These are phyloP conservation scores for Alternaria sp. DNA, from an alignment of 2,329 filamentous ascomycete genomes.

Conservation along the genomic window DNA sequence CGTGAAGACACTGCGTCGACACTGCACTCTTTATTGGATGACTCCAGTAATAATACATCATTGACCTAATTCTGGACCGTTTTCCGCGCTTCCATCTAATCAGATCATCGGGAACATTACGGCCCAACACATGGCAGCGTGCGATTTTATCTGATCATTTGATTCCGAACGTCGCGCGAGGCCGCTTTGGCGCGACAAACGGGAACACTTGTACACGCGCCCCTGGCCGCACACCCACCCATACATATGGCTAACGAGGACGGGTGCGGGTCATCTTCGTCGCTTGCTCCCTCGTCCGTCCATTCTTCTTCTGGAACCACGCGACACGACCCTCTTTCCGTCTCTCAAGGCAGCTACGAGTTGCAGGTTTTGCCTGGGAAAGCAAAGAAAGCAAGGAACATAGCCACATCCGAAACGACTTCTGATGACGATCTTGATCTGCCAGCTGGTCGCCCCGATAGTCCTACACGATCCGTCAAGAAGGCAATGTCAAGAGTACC, in stretches of 20 bases:
- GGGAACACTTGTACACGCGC: constrained; percentile 30
- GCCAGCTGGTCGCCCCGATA: constrained; percentile 21
- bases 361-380: constrained; percentile 39
- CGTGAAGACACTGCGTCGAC: constrained; percentile 9
- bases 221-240: constrained; percentile 18
- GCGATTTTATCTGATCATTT: constrained; percentile 37
- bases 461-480: constrained; percentile 25
- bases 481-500: constrained; percentile 60
- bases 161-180: constrained; percentile 30
- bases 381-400: constrained; percentile 42
- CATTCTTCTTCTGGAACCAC: constrained; percentile 30
- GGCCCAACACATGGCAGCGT: constrained; percentile 11
- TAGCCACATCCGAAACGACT: constrained; percentile 32
- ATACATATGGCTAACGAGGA: constrained; percentile 37
- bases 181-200: constrained; percentile 33
- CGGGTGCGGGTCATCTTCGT: constrained; percentile 21
- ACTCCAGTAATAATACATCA: background rate
- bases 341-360: constrained; percentile 41
- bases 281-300: constrained; percentile 30
- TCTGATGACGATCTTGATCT: constrained; percentile 41
- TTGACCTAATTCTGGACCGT: constrained; percentile 7
- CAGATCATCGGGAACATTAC: constrained; percentile 30
- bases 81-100: constrained; percentile 31
- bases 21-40: constrained; percentile 6
- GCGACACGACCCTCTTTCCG: constrained; percentile 26